Evolutionary conservation across 306 rosid species (phyloP), one percentile per base, ranked within the genome.

Genomic region (Begonia peltatifolia): DNA sequence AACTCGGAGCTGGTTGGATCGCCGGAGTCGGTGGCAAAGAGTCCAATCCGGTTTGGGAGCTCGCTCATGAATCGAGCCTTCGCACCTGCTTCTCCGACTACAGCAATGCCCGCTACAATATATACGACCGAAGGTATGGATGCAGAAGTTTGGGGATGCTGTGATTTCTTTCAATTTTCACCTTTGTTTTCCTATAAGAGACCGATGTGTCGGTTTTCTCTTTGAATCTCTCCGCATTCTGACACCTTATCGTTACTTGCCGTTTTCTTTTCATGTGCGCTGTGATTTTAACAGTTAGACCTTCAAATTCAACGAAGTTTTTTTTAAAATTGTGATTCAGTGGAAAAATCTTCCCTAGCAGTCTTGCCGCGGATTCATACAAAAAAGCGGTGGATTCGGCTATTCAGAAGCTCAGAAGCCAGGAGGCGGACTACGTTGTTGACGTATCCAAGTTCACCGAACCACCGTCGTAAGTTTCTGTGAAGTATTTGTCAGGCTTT

Each of bases 1-100:
- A 90, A 66, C 94, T 85, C 12, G 97, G 97, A 3, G 95, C 97
- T 2, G 97, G 97, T n/a, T 90, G 97, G 97, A 86, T 90, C 23
- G 94, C 83, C 42, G 97, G 97, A 17, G 97, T 90, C 47, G 97
- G 94, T 1, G 97, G 97, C 0, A 69, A 52, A 14, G 74, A 83
- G 58, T 47, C 78, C 13, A 90, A 90, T 56, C 97, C 97, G 2
- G 82, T 79, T 10, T 90, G 95, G 97, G 92, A 90, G 63, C 95
- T 85, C 60, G 94, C 95, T 44, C 53, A 47, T 10, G n/a, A 80
- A 41, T 72, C 79, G 0, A 76, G 70, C 63, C 86, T 90, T 62
- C 81, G 86, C 16, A 90, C 95, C 0, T 76, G 84, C 78, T 77
- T 80, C 70, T 90, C 97, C 43, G 97, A 90, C 65, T 90, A 90